phyloP scores from a whole-genome alignment of 495 filamentous ascomycete species.

The Tetracladium marchalianum region DNA sequence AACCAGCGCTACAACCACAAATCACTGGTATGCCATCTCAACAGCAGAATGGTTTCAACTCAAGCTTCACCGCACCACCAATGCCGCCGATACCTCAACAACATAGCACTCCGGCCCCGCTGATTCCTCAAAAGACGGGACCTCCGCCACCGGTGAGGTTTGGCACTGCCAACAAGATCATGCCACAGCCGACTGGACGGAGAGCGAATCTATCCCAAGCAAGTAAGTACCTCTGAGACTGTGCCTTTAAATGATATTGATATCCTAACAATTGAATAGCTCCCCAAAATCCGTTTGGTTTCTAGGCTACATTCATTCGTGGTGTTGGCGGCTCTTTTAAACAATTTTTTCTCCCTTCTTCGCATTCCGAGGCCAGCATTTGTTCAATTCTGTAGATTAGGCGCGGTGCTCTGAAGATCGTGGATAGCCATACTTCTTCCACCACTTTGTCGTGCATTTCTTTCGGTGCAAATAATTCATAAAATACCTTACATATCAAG shows the following conservation, averaged over 20 bases:
- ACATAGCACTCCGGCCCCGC: slow-evolving; percentile 38
- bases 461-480: no score
- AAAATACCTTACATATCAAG: no score
- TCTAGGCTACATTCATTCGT: slow-evolving; percentile 34
- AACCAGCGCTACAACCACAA: slow-evolving; percentile 45
- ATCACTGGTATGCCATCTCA: slow-evolving; percentile 32
- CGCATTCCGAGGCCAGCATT: no score
- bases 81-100: slow-evolving; percentile 39
- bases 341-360: no score
- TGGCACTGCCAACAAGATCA: slow-evolving; percentile 60
- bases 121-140: slow-evolving; percentile 84
- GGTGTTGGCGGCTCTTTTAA: no score
- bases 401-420: no score
- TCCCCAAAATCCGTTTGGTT: slow-evolving; percentile 87
- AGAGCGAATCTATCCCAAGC: slow-evolving; percentile 86
- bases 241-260: slow-evolving; percentile 9
- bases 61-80: slow-evolving; percentile 26
- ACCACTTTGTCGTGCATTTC: no score
- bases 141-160: slow-evolving; percentile 88
- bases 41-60: slow-evolving; percentile 48
- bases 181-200: slow-evolving; percentile 80
- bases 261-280: slow-evolving; percentile 40
- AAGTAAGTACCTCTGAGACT: slow-evolving; percentile 58
- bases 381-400: no score
- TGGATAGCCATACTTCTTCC: no score